These are phyloP conservation scores for Penicillium diatomitis DNA, from an alignment of 495 filamentous ascomycete species.

Conservation along the genomic window DNA sequence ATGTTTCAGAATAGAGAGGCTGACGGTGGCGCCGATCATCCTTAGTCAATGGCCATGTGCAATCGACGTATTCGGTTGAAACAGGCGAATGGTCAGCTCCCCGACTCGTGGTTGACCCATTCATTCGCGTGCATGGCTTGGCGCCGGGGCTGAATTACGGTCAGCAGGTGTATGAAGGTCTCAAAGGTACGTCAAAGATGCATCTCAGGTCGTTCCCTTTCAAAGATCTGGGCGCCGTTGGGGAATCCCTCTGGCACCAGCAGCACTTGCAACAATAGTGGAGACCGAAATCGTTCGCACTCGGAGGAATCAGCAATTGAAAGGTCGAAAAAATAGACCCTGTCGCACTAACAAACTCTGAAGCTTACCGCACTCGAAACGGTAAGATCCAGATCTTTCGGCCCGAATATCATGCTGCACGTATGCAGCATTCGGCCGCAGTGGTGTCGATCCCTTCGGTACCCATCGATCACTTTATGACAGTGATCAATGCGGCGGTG, in stretches of 20 bases:
- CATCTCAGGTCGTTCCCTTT: not conserved
- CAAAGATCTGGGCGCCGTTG: not conserved
- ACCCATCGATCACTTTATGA: conserved; percentile 26
- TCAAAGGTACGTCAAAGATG: not conserved
- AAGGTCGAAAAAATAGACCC: not conserved
- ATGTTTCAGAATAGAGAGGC: not conserved
- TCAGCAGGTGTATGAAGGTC: not conserved
- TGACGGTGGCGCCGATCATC: not conserved
- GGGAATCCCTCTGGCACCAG: no score
- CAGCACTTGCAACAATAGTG: no score
- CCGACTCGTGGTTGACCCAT: conserved; percentile 32
- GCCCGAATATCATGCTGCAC: conserved; percentile 23
- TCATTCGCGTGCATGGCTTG: conserved; percentile 33
- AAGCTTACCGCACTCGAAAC: conserved; percentile 26
- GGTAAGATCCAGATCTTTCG: conserved; percentile 35
- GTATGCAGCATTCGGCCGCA: conserved; percentile 20
- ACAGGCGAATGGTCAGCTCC: conserved; percentile 32
- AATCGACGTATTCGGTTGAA: conserved; percentile 23
- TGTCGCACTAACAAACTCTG: not conserved
- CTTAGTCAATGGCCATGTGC: conserved; percentile 39
- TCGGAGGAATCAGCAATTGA: not conserved
- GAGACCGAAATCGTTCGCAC: no score
- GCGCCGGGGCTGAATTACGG: conserved; percentile 38
- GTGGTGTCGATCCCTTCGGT: conserved; percentile 32
- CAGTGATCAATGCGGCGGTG: conserved; percentile 28